Evolutionary conservation across 371 early-diverging fungal species (phyloP), one percentile per base, ranked within the genome.

Genomic region (Funneliformis caledonium): DNA sequence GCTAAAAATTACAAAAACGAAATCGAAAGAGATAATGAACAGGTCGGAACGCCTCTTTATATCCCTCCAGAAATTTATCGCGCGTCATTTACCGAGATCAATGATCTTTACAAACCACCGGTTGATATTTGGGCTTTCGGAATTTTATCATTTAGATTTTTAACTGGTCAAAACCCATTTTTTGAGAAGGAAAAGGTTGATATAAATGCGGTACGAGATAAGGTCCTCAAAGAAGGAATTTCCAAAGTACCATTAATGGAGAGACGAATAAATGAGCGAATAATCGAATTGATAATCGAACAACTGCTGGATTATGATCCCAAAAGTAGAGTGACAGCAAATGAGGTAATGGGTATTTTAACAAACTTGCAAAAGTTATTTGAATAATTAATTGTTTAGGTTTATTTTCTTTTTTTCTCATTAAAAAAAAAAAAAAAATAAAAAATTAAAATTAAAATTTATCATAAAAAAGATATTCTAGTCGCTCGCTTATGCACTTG

Each of bases 1-100:
- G 56, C 56, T 19, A 67, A 94, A 94, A 1, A 93, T 95, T 62
- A 95, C 95, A 87, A 91, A 94, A 61, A 83, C 93, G 37, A 92
- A 80, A 26, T 14, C 79, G 85, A 87, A 84, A 10, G 69, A 82
- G 43, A 86, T 85, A 52, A 91, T 92, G 87, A 83, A 85, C 81
- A 96, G 96, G 12, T 16, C 7, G 56, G 56, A 8, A 56, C 56
- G 19, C 56, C 16, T 19, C 19, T 16, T 56, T 56, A 56, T 56
- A 56, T 19, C 16, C 56, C 56, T 56, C 56, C 56, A 56, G 56
- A 56, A 56, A 56, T 56, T 19, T 1, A 56, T 19, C 5, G 19
- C 7, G 56, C 56, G 19, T 19, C 7, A 56, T 0, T 3, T 19
- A 7, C 56, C 16, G 56, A 3, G 4, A 19, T 56, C 7, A 16